These are phyloP conservation scores for Amorphotheca resinae DNA, from an alignment of 495 filamentous ascomycete species.

Conservation along the genomic window DNA sequence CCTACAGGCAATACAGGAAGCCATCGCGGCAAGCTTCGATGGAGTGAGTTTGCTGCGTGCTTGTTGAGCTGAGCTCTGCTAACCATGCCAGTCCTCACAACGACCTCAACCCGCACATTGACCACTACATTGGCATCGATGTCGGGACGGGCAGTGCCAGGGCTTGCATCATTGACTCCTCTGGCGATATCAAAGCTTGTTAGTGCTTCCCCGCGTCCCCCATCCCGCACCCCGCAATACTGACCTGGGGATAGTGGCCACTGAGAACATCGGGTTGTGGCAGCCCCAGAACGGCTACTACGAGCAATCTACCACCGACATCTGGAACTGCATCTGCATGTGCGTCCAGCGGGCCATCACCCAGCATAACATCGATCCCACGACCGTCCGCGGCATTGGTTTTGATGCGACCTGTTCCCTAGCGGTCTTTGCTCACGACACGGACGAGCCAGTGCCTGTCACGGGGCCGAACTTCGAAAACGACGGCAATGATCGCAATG, in stretches of 20 bases:
- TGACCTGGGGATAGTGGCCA: slow-evolving; percentile 39
- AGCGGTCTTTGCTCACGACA: slow-evolving; percentile 76
- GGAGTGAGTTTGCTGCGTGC: slow-evolving; percentile 19
- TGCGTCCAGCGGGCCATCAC: slow-evolving; percentile 67
- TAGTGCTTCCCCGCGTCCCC: neutral
- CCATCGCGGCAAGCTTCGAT: slow-evolving; percentile 18
- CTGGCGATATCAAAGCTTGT: slow-evolving; percentile 78
- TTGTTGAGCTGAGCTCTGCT: neutral
- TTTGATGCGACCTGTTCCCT: slow-evolving; percentile 98
- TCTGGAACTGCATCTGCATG: slow-evolving; percentile 81
- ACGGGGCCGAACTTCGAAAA: slow-evolving; percentile 76
- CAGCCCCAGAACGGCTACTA: slow-evolving; percentile 86
- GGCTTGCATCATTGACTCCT: slow-evolving; percentile 83
- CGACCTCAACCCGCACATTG: slow-evolving; percentile 19
- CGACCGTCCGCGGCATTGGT: slow-evolving; percentile 70
- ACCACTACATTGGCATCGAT: slow-evolving; percentile 81
- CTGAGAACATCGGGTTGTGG: slow-evolving; percentile 88
- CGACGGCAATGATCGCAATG: slow-evolving; percentile 68
- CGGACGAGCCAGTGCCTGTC: slow-evolving; percentile 78
- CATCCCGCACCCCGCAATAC: neutral
- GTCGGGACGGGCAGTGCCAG: slow-evolving; percentile 92
- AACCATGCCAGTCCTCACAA: slow-evolving; percentile 15
- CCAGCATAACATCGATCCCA: slow-evolving; percentile 63
- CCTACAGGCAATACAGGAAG: slow-evolving; percentile 16
- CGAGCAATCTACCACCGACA: slow-evolving; percentile 96